Percentiles rank a stretch among this genome's conserved stretches.
These are phyloP conservation scores for Pythium volutum DNA, from an alignment of 352 stramenopile species.

Conservation along the genomic window DNA sequence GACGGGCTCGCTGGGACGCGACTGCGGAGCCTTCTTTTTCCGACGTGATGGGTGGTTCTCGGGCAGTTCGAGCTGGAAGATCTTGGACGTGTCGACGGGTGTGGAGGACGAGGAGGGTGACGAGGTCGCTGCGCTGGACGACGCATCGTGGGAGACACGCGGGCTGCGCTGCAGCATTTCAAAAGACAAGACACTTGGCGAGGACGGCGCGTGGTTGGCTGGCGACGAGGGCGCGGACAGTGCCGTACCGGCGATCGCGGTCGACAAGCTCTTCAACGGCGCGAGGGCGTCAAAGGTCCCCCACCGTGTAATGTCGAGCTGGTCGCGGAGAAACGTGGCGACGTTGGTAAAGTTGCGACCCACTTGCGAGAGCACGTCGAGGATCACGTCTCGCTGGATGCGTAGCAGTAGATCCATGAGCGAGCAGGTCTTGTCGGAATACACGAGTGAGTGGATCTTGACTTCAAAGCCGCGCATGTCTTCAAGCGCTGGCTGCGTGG, in stretches of 20 bases:
- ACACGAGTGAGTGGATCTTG: constrained; percentile 84
- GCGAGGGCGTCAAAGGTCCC: constrained; percentile 62
- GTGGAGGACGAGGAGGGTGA: background rate
- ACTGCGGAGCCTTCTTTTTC: constrained; percentile 30
- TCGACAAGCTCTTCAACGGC: constrained; percentile 50
- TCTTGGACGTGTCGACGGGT: constrained; percentile 21
- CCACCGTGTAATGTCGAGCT: constrained; percentile 72
- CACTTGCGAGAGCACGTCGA: constrained; percentile 82
- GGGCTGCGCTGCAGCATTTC: constrained; percentile 24
- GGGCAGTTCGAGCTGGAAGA: constrained; percentile 46
- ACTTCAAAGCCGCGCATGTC: constrained; percentile 84
- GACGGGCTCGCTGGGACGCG: constrained; percentile 3
- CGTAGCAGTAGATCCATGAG: constrained; percentile 63
- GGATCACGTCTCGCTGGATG: constrained; percentile 74
- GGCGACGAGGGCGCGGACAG: background rate
- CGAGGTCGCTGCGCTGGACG: background rate
- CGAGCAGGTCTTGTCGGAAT: constrained; percentile 86
- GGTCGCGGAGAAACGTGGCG: constrained; percentile 73
- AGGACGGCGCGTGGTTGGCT: background rate
- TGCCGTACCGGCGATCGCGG: constrained; percentile 24
- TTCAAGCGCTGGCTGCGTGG: constrained; percentile 53
- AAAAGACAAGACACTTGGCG: constrained; percentile 11
- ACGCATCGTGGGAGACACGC: constrained; percentile 13
- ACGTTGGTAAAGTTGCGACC: constrained; percentile 87
- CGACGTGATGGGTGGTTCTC: constrained; percentile 39